Evolutionary conservation across 805 yeast genomes (phyloP), one percentile per base, ranked within the genome.

Genomic region (Lachancea thermotolerans): DNA sequence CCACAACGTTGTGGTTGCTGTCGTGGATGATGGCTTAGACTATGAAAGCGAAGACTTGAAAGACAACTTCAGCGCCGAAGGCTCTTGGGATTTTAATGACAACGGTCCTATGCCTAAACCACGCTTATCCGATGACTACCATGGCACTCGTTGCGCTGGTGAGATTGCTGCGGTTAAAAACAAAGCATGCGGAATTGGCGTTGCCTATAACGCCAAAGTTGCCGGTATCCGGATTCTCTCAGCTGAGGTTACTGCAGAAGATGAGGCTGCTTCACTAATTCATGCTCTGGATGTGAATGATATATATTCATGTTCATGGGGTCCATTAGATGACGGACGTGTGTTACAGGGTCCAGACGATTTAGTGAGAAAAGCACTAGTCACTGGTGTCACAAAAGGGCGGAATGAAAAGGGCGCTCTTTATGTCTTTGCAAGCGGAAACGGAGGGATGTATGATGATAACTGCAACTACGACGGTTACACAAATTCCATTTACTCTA

Each of bases 261-360:
- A 90, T 51, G 99, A 93, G 65, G 98, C 98, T 0, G 78, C 85
- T 2, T 85, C 98, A 1, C 70, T 93, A 72, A 73, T 85, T 32
- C 84, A 85, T 64, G 90, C 81, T 0, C 68, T 85, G 51, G 90
- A 87, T 49, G 76, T 78, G 25, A 93, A 93, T 64, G 96, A 93
- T 63, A 93, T 93, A 34, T 93, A 89, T 62, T 86, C 96, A 2
- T 93, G 99, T 65, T 88, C 96, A 3, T 93, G 99, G 99, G 99
- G 99, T 7, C 99, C 99, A 2, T 77, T 88, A 2, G 99, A 93
- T 64, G 86, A 91, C 62, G 99, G 99, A 0, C 72, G 64, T 46
- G 77, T 95, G 1, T 78, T 93, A 74, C 89, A 86, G 42, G 93
- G 79, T 3, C 99, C 99, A 0, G 85, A 86, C 18, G 62, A 69